phyloP scores from a whole-genome alignment of 2,329 filamentous ascomycete species.

The Talaromyces rugulosus region DNA sequence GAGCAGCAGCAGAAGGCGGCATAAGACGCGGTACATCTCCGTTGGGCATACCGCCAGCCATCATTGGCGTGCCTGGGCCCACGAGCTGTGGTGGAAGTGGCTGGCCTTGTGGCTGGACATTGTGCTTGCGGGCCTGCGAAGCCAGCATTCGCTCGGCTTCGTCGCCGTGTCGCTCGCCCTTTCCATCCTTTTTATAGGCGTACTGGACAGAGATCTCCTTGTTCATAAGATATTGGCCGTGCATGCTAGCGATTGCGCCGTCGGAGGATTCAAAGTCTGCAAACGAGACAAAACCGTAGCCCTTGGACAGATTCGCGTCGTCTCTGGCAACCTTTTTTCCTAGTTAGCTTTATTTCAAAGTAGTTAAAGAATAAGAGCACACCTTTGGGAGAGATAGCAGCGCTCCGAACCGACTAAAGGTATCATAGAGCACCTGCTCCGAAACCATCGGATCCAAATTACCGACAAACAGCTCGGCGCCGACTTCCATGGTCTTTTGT shows the following conservation, averaged over 20 bases:
- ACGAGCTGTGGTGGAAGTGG: slow-evolving; percentile 72
- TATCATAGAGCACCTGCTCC: slow-evolving; percentile 94
- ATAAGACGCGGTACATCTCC: slow-evolving; percentile 34
- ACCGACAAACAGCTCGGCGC: slow-evolving; percentile 93
- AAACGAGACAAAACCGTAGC: slow-evolving; percentile 94
- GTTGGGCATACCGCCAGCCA: slow-evolving; percentile 43
- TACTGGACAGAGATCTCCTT: slow-evolving; percentile 97
- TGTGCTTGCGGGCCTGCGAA: slow-evolving; percentile 88
- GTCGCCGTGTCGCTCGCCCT: slow-evolving; percentile 93
- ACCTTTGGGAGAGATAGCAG: slow-evolving; percentile 84
- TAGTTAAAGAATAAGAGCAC: slow-evolving; percentile 11
- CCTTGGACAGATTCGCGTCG: slow-evolving; percentile 82
- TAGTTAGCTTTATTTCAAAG: neutral
- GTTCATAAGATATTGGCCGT: slow-evolving; percentile 94
- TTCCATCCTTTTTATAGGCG: slow-evolving; percentile 98
- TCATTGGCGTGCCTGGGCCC: slow-evolving; percentile 30
- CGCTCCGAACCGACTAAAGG: slow-evolving; percentile 85
- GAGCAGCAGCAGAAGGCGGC: slow-evolving; percentile 19
- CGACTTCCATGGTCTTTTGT: slow-evolving; percentile 87
- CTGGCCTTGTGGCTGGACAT: slow-evolving; percentile 77
- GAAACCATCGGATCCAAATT: slow-evolving; percentile 93
- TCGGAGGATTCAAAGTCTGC: slow-evolving; percentile 91
- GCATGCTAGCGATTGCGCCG: slow-evolving; percentile 85
- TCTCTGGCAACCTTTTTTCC: slow-evolving; percentile 65
- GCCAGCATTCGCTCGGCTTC: slow-evolving; percentile 88